phyloP scores from a whole-genome alignment of 495 filamentous ascomycete genomes.

The Staphylotrichum tortipilum region DNA sequence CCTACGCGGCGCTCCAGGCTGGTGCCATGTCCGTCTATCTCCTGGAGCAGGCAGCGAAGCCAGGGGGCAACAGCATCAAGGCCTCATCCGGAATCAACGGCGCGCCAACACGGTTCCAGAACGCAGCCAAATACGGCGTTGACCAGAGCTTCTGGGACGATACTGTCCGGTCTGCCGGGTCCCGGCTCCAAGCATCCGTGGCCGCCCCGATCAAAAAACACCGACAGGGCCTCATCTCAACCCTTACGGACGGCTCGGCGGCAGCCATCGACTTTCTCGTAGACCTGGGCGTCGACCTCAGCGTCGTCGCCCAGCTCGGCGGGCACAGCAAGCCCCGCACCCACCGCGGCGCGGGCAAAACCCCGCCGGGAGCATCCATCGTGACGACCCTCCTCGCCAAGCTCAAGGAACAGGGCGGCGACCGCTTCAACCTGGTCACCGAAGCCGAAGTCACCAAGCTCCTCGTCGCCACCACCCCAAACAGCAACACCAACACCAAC shows the following conservation, averaged over 20 bases:
- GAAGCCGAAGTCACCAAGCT: constrained; percentile 5
- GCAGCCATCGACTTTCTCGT: constrained; percentile 46
- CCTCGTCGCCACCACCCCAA: neutral
- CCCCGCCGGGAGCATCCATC: constrained; percentile 47
- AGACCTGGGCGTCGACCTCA: constrained; percentile 46
- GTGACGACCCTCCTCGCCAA: constrained; percentile 39
- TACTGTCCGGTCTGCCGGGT: constrained; percentile 42
- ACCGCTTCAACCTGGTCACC: constrained; percentile 36
- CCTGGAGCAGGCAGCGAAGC: constrained; percentile 46
- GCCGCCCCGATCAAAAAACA: constrained; percentile 2
- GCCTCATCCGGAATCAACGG: constrained; percentile 57
- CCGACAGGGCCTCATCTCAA: constrained; percentile 36
- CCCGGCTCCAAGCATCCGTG: constrained; percentile 13
- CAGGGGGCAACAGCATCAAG: constrained; percentile 56
- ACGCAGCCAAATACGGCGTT: constrained; percentile 11
- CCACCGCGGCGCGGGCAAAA: constrained; percentile 42
- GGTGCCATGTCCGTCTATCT: constrained; percentile 37
- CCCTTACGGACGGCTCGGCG: constrained; percentile 32
- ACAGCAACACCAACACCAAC: neutral
- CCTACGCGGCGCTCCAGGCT: constrained; percentile 38
- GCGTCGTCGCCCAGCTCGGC: constrained; percentile 44
- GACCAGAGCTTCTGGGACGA: constrained; percentile 44
- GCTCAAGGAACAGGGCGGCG: constrained; percentile 28
- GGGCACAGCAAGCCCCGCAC: constrained; percentile 47
- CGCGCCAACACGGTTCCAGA: constrained; percentile 44